Percentiles rank a stretch among this genome's conserved stretches.
Evolutionary conservation across 768 basidiomycete genomes (phyloP).

Genomic region (Baorangia bicolor): DNA sequence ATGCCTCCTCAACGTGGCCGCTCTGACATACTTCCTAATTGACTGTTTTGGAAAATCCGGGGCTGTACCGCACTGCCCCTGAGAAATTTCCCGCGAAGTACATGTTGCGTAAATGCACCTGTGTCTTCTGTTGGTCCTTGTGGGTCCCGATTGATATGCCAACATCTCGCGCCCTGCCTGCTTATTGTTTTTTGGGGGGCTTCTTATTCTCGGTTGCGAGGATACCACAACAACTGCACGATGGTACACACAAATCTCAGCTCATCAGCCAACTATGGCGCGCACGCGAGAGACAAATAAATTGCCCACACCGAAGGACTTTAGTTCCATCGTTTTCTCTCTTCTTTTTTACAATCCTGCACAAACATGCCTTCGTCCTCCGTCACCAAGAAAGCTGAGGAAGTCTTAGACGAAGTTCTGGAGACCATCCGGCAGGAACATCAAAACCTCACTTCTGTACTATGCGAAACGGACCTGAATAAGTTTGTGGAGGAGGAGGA

Average conservation of each 20-base stretch:
- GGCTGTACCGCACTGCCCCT: too few relatives aligned
- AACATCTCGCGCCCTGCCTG: not conserved
- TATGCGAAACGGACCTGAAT: slow-evolving; percentile 3
- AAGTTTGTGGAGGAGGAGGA: not conserved
- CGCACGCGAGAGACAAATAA: slow-evolving; percentile 10
- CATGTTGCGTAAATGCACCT: not conserved
- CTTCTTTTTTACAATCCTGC: not conserved
- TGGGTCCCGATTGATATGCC: slow-evolving; percentile 12
- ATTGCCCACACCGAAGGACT: not conserved
- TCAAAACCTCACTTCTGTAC: not conserved
- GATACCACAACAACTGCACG: slow-evolving; percentile 5
- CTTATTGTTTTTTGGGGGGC: slow-evolving; percentile 11
- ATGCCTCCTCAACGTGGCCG: too few relatives aligned
- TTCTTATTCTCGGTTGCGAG: slow-evolving; percentile 18
- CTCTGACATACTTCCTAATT: too few relatives aligned
- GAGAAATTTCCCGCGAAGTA: not conserved
- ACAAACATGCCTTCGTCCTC: slow-evolving; percentile 8
- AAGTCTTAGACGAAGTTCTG: not conserved
- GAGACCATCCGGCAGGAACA: not conserved
- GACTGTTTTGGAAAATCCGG: too few relatives aligned
- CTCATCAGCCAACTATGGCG: not conserved
- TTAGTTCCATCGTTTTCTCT: not conserved
- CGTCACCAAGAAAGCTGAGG: not conserved
- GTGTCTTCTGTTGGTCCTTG: slow-evolving; percentile 8
- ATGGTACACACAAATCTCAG: not conserved